Percentiles rank a stretch among this genome's conserved stretches.
These are phyloP conservation scores for Aspergillus costaricaensis DNA, from an alignment of 2,329 filamentous ascomycete species.

Conservation along the genomic window DNA sequence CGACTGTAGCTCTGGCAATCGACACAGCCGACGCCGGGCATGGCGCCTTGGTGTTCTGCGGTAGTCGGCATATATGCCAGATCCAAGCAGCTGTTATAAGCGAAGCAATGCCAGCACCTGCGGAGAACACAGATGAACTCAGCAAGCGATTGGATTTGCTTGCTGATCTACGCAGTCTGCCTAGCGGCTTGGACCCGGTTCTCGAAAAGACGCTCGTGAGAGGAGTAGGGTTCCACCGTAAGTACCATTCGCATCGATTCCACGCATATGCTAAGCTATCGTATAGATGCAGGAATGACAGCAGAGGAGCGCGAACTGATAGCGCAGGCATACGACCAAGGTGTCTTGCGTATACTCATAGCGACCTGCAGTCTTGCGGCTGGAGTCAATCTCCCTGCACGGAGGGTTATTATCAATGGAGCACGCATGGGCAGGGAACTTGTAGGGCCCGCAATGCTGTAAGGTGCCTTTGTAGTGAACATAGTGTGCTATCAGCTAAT, in stretches of 20 bases:
- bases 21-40: constrained; percentile 70
- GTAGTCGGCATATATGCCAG: constrained; percentile 68
- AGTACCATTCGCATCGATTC: constrained; percentile 30
- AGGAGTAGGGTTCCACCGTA: constrained; percentile 75
- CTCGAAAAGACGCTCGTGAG: constrained; percentile 65
- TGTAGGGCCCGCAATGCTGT: constrained; percentile 75
- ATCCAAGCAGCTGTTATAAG: constrained; percentile 68
- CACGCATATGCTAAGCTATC: constrained; percentile 30
- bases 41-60: constrained; percentile 73
- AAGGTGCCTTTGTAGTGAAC: constrained; percentile 22
- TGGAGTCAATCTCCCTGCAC: constrained; percentile 73
- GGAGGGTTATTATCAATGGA: constrained; percentile 73
- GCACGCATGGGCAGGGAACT: constrained; percentile 75
- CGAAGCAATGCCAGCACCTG: constrained; percentile 60
- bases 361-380: constrained; percentile 80
- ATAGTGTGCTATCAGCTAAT: constrained; percentile 23
- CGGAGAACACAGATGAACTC: constrained; percentile 51
- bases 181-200: constrained; percentile 65
- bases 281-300: constrained; percentile 56
- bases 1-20: constrained; percentile 68
- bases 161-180: constrained; percentile 65
- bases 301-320: constrained; percentile 74
- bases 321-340: constrained; percentile 68
- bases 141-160: constrained; percentile 66
- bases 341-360: constrained; percentile 68